Evolutionary conservation across 192 early-diverging fungal genomes (phyloP).

Genomic region (Piromyces sp.): DNA sequence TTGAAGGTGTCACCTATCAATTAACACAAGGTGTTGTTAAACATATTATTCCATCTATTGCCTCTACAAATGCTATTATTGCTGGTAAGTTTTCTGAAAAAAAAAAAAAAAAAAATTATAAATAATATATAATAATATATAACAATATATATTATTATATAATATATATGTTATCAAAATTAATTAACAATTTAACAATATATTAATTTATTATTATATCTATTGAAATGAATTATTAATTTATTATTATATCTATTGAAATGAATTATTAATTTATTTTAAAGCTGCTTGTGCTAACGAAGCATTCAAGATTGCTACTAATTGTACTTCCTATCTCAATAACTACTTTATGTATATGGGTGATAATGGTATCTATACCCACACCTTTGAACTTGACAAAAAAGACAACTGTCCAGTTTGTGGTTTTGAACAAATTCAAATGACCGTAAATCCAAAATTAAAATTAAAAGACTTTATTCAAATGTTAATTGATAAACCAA

Average conservation of each 20-base stretch:
- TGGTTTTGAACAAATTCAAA: slow-evolving; percentile 32
- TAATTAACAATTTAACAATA: no score
- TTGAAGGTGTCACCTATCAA: slow-evolving; percentile 71
- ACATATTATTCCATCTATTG: slow-evolving; percentile 96
- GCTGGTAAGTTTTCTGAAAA: slow-evolving; percentile 17
- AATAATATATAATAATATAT: background rate
- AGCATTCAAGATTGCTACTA: slow-evolving; percentile 79
- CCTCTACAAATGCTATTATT: slow-evolving; percentile 68
- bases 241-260: no score
- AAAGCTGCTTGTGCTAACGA: slow-evolving; percentile 83
- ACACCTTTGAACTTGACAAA: slow-evolving; percentile 66
- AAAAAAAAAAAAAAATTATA: no score
- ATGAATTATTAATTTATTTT: no score
- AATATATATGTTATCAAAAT: no score
- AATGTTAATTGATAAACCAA: slow-evolving; percentile 48
- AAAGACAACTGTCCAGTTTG: slow-evolving; percentile 85
- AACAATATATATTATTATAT: background rate
- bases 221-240: no score
- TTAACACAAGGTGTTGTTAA: slow-evolving; percentile 94
- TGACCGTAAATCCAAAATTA: slow-evolving; percentile 25
- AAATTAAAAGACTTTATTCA: slow-evolving; percentile 75
- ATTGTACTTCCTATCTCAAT: slow-evolving; percentile 54
- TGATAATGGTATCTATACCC: slow-evolving; percentile 75
- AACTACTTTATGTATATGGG: slow-evolving; percentile 98
- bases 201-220: no score